Evolutionary conservation across 139 green algal genomes (phyloP), one percentile per base, ranked within the genome.

Genomic region (Coelastrella sp.): DNA sequence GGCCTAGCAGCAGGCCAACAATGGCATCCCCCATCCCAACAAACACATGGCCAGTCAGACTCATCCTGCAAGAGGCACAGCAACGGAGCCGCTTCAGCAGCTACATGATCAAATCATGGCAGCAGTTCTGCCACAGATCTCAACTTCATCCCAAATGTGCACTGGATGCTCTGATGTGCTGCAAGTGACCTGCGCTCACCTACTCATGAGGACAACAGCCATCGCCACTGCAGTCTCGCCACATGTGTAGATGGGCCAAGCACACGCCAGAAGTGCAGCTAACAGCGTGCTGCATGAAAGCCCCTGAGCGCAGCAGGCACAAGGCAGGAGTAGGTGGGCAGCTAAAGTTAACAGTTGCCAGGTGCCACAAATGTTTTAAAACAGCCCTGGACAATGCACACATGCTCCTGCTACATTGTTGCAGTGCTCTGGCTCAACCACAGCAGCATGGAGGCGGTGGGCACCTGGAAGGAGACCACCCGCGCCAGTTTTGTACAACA

Each of bases 31-130:
- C 78, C 17, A 91, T 15, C 0, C 87, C 87, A 19, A 81, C 35
- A 27, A 91, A 91, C 35, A 86, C 75, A 56, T 86, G 78, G 11
- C 87, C 87, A 11, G 87, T 91, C 19, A 91, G 78, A 7, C 35
- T 74, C 78, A 91, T 86, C 35, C 85, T 57, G 8, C 68, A 79
- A 24, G 19, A 84, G 22, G 19, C 6, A 61, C 24, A 90, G 57
- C 58, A 82, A 70, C 14, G 84, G n/a, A 3, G 72, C 85, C 4
- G 74, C 84, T 58, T 90, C 85, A 8, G 22, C 58, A 49, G 35
- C 35, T 49, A 49, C 35, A 49, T 49, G 3, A 49, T 49, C 35
- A 49, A 49, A 5, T 49, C 35, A 49, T 49, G 35, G 35, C 35
- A 49, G 35, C 35, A 49, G 35, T 49, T 56, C 81, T 73, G 65